Base-by-base conservation (phyloP, 2,329 filamentous ascomycete species). In the Fusarium equiseti region DNA sequence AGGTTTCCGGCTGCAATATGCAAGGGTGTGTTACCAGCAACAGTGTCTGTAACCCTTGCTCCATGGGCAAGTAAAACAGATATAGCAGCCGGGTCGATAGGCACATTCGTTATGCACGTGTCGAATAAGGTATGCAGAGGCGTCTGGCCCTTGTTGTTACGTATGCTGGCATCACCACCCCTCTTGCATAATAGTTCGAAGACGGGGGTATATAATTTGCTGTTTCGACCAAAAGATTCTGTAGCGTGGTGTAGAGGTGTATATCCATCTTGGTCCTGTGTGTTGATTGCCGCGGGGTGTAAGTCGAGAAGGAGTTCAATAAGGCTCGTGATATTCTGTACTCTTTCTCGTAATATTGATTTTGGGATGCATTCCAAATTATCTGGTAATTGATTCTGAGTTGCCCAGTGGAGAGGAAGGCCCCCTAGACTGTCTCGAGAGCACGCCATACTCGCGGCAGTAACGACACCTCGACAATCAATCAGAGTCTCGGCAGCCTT, bases 81-180 rank as follows among this genome's bases (percentile, higher is more conserved):
- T 53, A 53, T 42, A 31, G 51, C 51, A 42, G 38, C 51, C 18
- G 51, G 24, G 51, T 53, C 35, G 26, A 53, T 7, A 16, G 49
- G 31, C 26, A 51, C 49, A 9, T 40, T 51, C 3, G 49, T 40
- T 12, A 51, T 51, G 12, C 11, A 51, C 22, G 15, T 51, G 6
- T 8, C 49, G 22, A 51, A 51, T 8, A 51, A 51, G 31, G 49
- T 51, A 51, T 27, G 22, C 12, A 53, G 35, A 15, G 50, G 50
- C 13, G 50, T 53, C 8, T 53, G 11, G 18, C 50, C 35, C 8
- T 53, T 43, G 6, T 43, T 53, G 35, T 53, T 43, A 18, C 35
- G 24, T 29, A 42, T 22, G 26, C 50, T 53, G 8, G 50, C 50
- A 53, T 53, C 35, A 10, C 24, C n/a, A 10, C 50, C 50, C 11